A percentile compares a stretch with the other conserved stretches of the same genome.
Conservation (phyloP, 805 yeast genomes). For the Kregervanrija fluxuum region DNA sequence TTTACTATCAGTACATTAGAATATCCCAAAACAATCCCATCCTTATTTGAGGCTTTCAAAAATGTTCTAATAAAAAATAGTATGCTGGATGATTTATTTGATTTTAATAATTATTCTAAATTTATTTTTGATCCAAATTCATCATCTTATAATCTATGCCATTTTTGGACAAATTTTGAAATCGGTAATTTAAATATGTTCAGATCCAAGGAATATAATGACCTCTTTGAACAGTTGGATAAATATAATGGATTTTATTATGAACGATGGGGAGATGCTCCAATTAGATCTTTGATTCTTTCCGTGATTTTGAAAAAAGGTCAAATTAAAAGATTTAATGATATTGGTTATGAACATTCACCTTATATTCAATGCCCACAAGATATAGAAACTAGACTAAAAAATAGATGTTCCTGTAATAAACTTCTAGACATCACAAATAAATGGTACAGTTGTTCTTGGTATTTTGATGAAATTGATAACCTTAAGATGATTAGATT, state of each 20-base stretch:
- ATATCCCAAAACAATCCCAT: conserved; percentile 56
- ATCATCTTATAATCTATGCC: conserved; percentile 64
- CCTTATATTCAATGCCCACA: conserved; percentile 80
- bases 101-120: conserved; percentile 40
- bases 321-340: conserved; percentile 66
- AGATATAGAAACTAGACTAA: conserved; percentile 43
- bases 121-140: conserved; percentile 59
- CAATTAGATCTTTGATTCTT: conserved; percentile 63
- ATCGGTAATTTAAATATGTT: conserved; percentile 66
- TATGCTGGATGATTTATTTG: conserved; percentile 31
- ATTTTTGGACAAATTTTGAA: conserved; percentile 88
- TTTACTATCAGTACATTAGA: conserved; percentile 72
- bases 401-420: conserved; percentile 64
- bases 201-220: conserved; percentile 57
- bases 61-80: conserved; percentile 22
- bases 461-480: conserved; percentile 17
- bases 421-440: conserved; percentile 65
- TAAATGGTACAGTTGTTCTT: conserved; percentile 32
- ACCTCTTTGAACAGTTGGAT: conserved; percentile 65
- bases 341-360: conserved; percentile 72
- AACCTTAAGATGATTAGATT: no score
- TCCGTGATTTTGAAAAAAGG: conserved; percentile 64
- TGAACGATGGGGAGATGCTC: conserved; percentile 93
- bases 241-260: conserved; percentile 80
- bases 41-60: conserved; percentile 35